Percentiles rank a stretch among this genome's conserved stretches.
phyloP scores from a whole-genome alignment of 257 asterid genomes.

The Nicotiana paniculata region DNA sequence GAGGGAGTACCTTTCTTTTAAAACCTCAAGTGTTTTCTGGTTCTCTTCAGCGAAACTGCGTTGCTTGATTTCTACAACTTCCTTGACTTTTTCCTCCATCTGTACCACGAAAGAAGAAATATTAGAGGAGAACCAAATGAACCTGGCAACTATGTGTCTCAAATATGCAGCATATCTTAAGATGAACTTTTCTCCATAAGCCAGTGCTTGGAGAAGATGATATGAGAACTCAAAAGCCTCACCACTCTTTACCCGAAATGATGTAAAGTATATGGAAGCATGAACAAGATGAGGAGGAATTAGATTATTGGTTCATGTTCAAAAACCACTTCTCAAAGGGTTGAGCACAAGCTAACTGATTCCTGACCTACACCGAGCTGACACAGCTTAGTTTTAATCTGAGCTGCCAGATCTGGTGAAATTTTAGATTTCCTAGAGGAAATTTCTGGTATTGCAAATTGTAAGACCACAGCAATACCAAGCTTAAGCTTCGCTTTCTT shows the following conservation, averaged over 20 bases:
- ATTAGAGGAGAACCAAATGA: slow-evolving; percentile 6
- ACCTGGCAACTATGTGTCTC: not conserved
- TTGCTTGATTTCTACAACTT: slow-evolving; percentile 95
- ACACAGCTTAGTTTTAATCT: not conserved
- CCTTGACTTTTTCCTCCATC: slow-evolving; percentile 99
- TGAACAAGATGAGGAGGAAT: not conserved
- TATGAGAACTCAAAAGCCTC: not conserved
- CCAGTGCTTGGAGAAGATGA: not conserved
- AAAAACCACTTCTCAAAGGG: not conserved
- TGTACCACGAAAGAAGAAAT: slow-evolving; percentile 21
- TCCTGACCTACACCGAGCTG: not conserved
- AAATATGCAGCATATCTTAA: not conserved
- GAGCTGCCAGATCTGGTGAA: not conserved
- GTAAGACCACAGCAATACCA: not conserved
- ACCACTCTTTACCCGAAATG: not conserved
- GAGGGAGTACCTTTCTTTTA: slow-evolving; percentile 64
- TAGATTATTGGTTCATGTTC: not conserved
- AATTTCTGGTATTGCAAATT: not conserved
- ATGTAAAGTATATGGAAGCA: not conserved
- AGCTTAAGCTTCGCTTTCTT: not conserved
- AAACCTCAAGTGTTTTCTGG: slow-evolving; percentile 90
- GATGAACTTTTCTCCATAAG: not conserved
- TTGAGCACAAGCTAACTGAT: not conserved
- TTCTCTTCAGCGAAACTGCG: slow-evolving; percentile 98
- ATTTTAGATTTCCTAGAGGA: not conserved